Base-by-base conservation (phyloP, 179 eudicot species). In the Gypsophila paniculata region DNA sequence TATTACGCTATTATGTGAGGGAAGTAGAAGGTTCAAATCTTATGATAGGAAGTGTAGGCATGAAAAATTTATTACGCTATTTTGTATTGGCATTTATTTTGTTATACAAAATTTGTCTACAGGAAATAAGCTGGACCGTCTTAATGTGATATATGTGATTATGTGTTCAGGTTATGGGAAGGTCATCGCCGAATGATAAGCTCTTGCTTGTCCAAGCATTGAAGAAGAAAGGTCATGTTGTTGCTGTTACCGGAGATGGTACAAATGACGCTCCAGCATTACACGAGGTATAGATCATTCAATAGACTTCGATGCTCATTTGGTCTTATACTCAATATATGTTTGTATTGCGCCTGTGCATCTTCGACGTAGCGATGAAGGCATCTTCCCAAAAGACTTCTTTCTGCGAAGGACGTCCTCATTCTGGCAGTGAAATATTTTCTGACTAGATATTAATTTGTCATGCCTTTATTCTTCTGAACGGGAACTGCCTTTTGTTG, bases 241-340 rank as follows among this genome's bases (percentile, higher is more conserved):
- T 93, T 76, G 97, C 97, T 58, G 97, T 93, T 29, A 93, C 97
- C 53, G 98, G 98, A 75, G 98, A 93, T 83, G 98, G 98, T 23
- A 93, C 98, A 73, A 93, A 93, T 80, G 98, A 93, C 78, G 98
- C 98, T 74, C 96, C 97, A 76, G 98, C 98, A 57, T 81, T 93
- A 65, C 91, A 93, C 70, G 98, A 93, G 89, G 95, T 89, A 59
- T 63, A 61, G 44, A 61, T 34, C 21, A 17, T 38, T 61, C 22
- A 26, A 26, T 23, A 23, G 34, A 55, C 12, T 18, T 15, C 39
- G 25, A 26, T 15, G 2, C 64, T 5, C n/a, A 60, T 42, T 44
- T 21, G 44, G 34, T 65, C 44, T 44, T 8, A 9, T 71, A 23
- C 36, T 54, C 21, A 13, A 21, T 3, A n/a, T 34, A 36, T 25